Conservation (phyloP, 257 asterid genomes). For the Ligustrum vulgare region DNA sequence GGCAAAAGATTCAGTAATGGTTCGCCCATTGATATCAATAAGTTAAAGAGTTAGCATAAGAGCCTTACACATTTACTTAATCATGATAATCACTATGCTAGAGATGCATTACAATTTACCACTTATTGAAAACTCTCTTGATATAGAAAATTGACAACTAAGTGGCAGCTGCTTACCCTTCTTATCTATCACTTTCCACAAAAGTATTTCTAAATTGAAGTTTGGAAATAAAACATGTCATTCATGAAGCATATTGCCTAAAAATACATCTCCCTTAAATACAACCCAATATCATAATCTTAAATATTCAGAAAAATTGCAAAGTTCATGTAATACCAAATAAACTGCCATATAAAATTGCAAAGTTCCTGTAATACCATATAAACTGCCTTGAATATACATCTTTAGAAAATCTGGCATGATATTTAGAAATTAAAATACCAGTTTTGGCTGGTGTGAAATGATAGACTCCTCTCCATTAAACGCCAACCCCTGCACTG, state of each 20-base stretch:
- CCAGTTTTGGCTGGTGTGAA: conserved; percentile 55
- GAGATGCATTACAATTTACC: not conserved
- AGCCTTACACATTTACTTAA: not conserved
- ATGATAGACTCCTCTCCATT: conserved; percentile 45
- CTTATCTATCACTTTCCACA: conserved; percentile 7
- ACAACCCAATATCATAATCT: not conserved
- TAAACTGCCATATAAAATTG: too few relatives aligned
- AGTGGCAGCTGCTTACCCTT: not conserved
- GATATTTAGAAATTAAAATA: too few relatives aligned
- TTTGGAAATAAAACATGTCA: not conserved
- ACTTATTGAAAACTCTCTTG: not conserved
- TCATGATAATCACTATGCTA: not conserved
- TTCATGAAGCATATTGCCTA: not conserved
- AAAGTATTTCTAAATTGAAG: not conserved
- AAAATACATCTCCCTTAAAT: not conserved
- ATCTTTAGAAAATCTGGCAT: too few relatives aligned
- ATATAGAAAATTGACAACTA: conserved; percentile 12
- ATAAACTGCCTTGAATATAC: too few relatives aligned
- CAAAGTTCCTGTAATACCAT: too few relatives aligned
- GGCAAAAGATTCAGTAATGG: not conserved
- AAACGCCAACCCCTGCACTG: conserved; percentile 57
- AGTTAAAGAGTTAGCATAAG: not conserved
- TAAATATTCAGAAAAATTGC: not conserved
- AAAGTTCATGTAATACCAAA: too few relatives aligned
- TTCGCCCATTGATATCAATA: not conserved